A percentile compares a stretch with the other conserved stretches of the same genome.
Conservation (phyloP, 2,329 filamentous ascomycete species). For the Cladophialophora immunda region DNA sequence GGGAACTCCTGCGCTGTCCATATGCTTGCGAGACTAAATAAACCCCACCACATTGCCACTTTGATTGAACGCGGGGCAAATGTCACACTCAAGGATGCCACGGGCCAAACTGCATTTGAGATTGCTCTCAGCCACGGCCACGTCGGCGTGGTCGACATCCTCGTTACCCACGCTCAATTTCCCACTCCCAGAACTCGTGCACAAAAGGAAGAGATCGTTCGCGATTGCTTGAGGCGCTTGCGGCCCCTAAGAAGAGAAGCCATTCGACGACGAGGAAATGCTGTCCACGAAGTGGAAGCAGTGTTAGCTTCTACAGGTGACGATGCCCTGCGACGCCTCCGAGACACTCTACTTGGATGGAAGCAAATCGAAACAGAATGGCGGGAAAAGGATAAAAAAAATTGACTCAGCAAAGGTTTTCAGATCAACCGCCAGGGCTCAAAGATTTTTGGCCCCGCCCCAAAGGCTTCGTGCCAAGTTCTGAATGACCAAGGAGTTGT, state of each 20-base stretch:
- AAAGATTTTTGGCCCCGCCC: constrained; percentile 18
- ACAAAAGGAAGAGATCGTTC: too few relatives aligned
- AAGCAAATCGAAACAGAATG: constrained; percentile 7
- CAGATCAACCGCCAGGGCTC: constrained; percentile 4
- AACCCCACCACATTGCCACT: too few relatives aligned
- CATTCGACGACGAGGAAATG: not conserved
- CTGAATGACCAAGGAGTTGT: constrained; percentile 18
- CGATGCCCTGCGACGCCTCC: not conserved
- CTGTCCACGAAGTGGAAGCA: not conserved
- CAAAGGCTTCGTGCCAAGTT: constrained; percentile 13
- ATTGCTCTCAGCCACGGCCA: too few relatives aligned
- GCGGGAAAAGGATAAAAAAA: constrained; percentile 7
- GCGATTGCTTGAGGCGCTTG: too few relatives aligned
- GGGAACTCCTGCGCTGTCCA: too few relatives aligned
- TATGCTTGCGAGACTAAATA: too few relatives aligned
- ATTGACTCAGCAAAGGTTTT: constrained; percentile 14
- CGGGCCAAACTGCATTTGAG: too few relatives aligned
- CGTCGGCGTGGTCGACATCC: too few relatives aligned
- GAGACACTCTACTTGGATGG: not conserved
- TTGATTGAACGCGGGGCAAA: too few relatives aligned
- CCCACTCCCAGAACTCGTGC: too few relatives aligned
- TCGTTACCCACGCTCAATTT: too few relatives aligned
- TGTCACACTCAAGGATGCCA: too few relatives aligned
- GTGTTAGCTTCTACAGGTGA: not conserved
- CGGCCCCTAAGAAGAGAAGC: constrained; percentile 5